phyloP scores from a whole-genome alignment of 768 basidiomycete genomes.

The Paxillus ammoniavirescens region DNA sequence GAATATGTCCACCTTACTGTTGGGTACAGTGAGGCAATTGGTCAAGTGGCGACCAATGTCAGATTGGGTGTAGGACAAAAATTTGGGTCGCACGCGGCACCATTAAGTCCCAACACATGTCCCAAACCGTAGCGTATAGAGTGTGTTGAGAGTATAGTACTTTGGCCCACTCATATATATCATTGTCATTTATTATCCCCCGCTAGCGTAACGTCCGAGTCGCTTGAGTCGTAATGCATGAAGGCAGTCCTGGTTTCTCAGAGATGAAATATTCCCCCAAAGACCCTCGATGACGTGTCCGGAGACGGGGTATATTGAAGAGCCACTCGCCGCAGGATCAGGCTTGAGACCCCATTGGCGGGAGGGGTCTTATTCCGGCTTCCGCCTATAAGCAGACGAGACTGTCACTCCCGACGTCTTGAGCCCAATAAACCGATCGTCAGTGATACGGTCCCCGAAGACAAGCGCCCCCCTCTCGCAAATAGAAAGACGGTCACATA shows the following conservation, averaged over 20 bases:
- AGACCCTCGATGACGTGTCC: slow-evolving; percentile 69
- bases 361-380: slow-evolving; percentile 60
- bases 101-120: background rate
- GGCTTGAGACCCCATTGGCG: slow-evolving; percentile 79
- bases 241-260: slow-evolving; percentile 63
- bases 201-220: background rate
- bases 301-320: slow-evolving; percentile 77
- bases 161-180: background rate
- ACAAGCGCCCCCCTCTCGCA: background rate
- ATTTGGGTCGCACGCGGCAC: background rate
- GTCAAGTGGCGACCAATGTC: slow-evolving; percentile 55
- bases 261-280: slow-evolving; percentile 45
- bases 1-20: slow-evolving; percentile 85
- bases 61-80: slow-evolving; percentile 41
- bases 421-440: background rate
- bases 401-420: slow-evolving; percentile 75
- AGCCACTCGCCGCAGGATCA: slow-evolving; percentile 32
- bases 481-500: slow-evolving; percentile 34
- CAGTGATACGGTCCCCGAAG: background rate
- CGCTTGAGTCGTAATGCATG: slow-evolving; percentile 5
- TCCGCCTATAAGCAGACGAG: slow-evolving; percentile 45
- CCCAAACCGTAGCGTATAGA: no score
- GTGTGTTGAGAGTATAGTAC: no score
- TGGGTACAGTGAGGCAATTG: slow-evolving; percentile 70
- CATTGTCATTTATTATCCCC: slow-evolving; percentile 34